A percentile compares a stretch with the other conserved stretches of the same genome.
Conservation (phyloP, 75 land plant species). For the Selaginella moellendorffii region DNA sequence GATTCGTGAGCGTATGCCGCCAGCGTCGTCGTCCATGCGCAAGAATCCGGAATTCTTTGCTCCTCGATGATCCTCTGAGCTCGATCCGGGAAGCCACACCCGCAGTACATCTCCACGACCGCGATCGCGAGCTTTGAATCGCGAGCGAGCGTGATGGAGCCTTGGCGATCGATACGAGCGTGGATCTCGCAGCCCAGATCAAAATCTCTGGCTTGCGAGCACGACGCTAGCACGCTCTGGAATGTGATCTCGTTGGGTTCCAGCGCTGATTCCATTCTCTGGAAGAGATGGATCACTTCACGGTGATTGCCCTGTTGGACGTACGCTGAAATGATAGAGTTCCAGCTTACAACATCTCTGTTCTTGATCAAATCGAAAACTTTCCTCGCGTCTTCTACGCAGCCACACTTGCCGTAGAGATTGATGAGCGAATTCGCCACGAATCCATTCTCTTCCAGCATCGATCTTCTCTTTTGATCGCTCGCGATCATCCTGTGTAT, state of each 20-base stretch:
- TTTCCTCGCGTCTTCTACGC: background rate
- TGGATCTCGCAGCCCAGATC: background rate
- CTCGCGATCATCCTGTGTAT: background rate
- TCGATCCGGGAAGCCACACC: background rate
- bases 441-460: background rate
- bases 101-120: background rate
- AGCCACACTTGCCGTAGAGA: conserved; percentile 2
- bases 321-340: background rate
- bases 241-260: background rate
- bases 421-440: background rate
- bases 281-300: background rate
- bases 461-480: background rate
- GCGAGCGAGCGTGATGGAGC: background rate
- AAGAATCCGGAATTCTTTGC: background rate
- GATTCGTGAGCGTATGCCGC: background rate
- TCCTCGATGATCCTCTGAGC: background rate
- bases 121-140: background rate
- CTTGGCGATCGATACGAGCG: no score
- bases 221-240: background rate
- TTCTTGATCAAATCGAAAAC: background rate
- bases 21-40: background rate
- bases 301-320: background rate
- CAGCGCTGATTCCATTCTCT: background rate
- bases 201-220: background rate
- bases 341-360: background rate